Percentiles rank a stretch among this genome's conserved stretches.
These are phyloP conservation scores for Coemansia sp. DNA, from an alignment of 192 early-diverging fungal genomes.

Conservation along the genomic window DNA sequence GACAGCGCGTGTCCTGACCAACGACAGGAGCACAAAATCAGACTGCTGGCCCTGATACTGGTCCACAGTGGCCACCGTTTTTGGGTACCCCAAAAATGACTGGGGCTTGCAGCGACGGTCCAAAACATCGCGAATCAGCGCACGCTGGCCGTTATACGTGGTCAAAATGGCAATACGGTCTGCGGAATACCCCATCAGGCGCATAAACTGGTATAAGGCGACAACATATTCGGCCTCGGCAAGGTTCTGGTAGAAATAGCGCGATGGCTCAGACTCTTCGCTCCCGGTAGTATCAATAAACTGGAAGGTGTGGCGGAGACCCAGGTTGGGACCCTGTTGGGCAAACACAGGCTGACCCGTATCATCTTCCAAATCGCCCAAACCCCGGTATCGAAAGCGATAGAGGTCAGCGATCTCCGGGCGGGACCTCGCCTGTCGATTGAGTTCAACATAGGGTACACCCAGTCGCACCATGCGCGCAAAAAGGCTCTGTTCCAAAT, in stretches of 20 bases:
- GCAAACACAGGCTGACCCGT: conserved; percentile 54
- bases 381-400: conserved; percentile 72
- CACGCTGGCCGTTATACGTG: conserved; percentile 96
- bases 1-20: conserved; percentile 86
- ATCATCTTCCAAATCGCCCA: conserved; percentile 66
- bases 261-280: conserved; percentile 85
- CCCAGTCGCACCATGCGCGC: conserved; percentile 86
- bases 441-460: conserved; percentile 87
- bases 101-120: conserved; percentile 82
- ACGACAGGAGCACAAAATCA: conserved; percentile 89
- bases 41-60: conserved; percentile 95
- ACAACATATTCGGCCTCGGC: conserved; percentile 98
- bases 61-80: conserved; percentile 87
- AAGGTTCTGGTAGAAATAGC: conserved; percentile 92
- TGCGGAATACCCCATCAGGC: conserved; percentile 85
- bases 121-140: conserved; percentile 88
- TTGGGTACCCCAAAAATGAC: conserved; percentile 78
- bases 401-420: conserved; percentile 78
- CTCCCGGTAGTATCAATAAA: conserved; percentile 79
- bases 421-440: conserved; percentile 79
- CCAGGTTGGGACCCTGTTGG: conserved; percentile 79
- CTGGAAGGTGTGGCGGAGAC: conserved; percentile 85
- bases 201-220: conserved; percentile 94
- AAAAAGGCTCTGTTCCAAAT: conserved; percentile 96
- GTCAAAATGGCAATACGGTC: conserved; percentile 91